Conservation (phyloP, 1,284 basidiomycete species). For the Pseudozyma flocculosa region DNA sequence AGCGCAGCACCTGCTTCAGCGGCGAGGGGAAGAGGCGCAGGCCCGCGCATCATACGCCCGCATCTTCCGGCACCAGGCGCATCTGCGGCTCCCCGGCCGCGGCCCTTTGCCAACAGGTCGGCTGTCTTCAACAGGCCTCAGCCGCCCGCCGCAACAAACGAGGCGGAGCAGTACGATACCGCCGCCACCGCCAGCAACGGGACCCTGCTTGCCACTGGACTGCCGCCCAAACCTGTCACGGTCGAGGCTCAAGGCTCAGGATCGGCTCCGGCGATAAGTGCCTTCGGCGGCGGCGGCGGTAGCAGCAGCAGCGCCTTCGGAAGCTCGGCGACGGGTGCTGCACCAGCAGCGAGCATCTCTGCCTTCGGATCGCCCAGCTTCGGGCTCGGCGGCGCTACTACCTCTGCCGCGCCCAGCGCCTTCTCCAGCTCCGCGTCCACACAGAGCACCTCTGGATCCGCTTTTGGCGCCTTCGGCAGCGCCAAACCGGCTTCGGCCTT, state of each 20-base stretch:
- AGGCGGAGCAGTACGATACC: background rate
- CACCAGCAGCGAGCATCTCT: background rate
- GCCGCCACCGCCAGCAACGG: background rate
- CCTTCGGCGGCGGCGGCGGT: background rate
- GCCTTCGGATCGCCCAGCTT: constrained; percentile 11
- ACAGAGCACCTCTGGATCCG: background rate
- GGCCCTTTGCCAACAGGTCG: constrained; percentile 2
- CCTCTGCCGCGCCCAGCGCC: constrained; percentile 8
- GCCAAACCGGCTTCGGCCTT: background rate
- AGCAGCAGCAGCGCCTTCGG: constrained; percentile 3
- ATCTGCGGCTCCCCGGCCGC: background rate
- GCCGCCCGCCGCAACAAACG: background rate
- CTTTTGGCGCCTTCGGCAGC: background rate
- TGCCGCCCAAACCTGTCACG: too few species aligned
- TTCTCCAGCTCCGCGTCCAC: constrained; percentile 11
- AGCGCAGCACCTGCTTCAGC: constrained; percentile 3
- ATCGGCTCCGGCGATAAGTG: background rate
- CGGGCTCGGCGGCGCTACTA: constrained; percentile 1
- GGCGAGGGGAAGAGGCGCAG: background rate
- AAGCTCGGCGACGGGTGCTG: constrained; percentile 4
- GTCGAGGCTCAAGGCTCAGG: too few species aligned
- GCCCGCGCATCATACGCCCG: background rate
- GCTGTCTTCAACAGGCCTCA: constrained; percentile 2
- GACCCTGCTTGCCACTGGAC: too few species aligned
- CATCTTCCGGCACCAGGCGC: background rate